phyloP scores from a whole-genome alignment of 805 yeast genomes.

The Schwanniomyces sp. region DNA sequence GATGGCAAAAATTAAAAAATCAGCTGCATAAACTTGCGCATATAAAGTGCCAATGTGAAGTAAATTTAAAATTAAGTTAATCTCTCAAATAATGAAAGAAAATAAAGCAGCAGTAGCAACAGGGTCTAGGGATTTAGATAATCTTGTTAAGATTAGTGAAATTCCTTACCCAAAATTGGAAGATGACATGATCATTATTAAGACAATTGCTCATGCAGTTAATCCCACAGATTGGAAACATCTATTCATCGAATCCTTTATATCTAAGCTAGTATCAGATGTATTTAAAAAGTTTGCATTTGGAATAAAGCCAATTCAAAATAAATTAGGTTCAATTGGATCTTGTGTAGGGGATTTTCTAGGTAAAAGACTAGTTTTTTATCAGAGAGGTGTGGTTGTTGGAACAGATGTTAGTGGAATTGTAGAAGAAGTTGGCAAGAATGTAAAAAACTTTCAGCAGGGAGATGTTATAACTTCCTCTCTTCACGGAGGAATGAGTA shows the following conservation, averaged over 20 bases:
- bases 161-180: conserved; percentile 6
- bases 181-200: conserved; percentile 43
- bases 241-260: conserved; percentile 21
- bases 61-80: too few relatives aligned
- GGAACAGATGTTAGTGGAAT: conserved; percentile 20
- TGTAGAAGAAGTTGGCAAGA: conserved; percentile 19
- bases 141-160: conserved; percentile 1
- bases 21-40: too few relatives aligned
- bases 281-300: conserved; percentile 8
- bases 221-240: conserved; percentile 75
- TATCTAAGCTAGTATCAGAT: conserved; percentile 17
- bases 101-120: conserved; percentile 9
- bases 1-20: too few relatives aligned
- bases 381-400: conserved; percentile 1
- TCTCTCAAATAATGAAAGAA: too few relatives aligned
- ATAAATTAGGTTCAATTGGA: conserved; percentile 2
- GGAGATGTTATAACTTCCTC: conserved; percentile 19
- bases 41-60: too few relatives aligned
- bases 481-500: conserved; percentile 15
- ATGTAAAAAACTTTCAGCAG: conserved; percentile 13
- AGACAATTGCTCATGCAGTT: conserved; percentile 51
- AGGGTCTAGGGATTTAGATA: conserved; percentile 7
- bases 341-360: background rate
- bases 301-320: conserved; percentile 2
- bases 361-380: conserved; percentile 2